Percentiles rank a stretch among this genome's conserved stretches.
Evolutionary conservation across 2,329 filamentous ascomycete species (phyloP).

Genomic region (Pestalotiopsis fici): DNA sequence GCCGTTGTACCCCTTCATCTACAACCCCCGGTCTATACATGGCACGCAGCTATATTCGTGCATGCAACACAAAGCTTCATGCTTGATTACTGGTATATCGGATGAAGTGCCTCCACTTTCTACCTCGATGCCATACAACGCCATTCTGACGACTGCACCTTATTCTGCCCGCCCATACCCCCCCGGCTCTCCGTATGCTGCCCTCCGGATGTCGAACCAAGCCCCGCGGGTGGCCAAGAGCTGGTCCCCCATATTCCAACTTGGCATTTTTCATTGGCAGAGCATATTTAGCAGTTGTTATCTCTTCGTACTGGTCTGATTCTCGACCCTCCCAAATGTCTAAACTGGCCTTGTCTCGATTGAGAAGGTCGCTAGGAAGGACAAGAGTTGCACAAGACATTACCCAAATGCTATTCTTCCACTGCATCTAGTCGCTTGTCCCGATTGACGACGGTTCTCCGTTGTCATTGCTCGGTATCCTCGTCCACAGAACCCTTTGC

Average conservation of each 20-base stretch:
- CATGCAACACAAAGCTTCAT: background rate
- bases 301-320: background rate
- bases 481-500: background rate
- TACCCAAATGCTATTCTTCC: background rate
- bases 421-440: background rate
- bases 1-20: background rate
- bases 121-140: background rate
- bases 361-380: background rate
- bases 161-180: background rate
- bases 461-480: background rate
- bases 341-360: background rate
- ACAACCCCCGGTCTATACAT: background rate
- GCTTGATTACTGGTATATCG: background rate
- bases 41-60: background rate
- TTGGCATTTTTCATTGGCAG: background rate
- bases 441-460: slow-evolving; percentile 3
- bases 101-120: background rate
- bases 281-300: background rate
- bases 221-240: background rate
- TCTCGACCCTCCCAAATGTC: background rate
- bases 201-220: background rate
- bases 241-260: background rate
- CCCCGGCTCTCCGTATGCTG: background rate
- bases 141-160: background rate
- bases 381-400: slow-evolving; percentile 2